phyloP scores from a whole-genome alignment of 352 stramenopile species.

The Thalassiosira livingstoniorum region DNA sequence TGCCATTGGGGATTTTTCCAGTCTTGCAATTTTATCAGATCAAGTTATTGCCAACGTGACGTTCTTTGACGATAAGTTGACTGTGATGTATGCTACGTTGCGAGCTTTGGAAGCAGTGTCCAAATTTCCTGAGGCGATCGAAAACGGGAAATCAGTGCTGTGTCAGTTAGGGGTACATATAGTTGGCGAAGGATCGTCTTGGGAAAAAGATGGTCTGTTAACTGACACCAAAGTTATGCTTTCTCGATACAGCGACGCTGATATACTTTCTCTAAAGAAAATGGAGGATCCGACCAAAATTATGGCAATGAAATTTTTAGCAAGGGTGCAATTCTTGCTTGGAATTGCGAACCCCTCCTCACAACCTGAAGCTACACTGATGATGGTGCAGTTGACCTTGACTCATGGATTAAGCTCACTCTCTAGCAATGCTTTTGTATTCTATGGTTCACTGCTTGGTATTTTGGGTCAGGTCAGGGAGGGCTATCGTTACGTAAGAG shows the following conservation, averaged over 20 bases:
- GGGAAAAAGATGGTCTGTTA: conserved; percentile 12
- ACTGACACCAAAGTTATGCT: conserved; percentile 28
- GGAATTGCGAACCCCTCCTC: conserved; percentile 6
- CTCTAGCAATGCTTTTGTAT: conserved; percentile 3
- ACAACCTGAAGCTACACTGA: conserved; percentile 21
- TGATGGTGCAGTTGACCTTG: conserved; percentile 42
- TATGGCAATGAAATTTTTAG: conserved; percentile 47
- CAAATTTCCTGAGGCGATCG: conserved; percentile 19
- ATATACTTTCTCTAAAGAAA: conserved; percentile 28
- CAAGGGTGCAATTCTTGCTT: conserved; percentile 16
- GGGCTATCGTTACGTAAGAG: conserved; percentile 23
- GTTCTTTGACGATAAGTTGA: conserved; percentile 31
- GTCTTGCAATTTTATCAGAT: conserved; percentile 30
- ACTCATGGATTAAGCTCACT: conserved; percentile 17
- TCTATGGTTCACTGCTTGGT: conserved; percentile 29
- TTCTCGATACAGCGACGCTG: conserved; percentile 12
- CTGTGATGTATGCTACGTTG: conserved; percentile 8
- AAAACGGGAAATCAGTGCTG: conserved; percentile 26
- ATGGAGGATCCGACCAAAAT: conserved; percentile 33
- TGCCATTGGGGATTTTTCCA: conserved; percentile 14
- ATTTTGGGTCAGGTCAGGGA: conserved; percentile 23
- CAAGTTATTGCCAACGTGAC: conserved; percentile 28
- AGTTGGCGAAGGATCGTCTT: background rate
- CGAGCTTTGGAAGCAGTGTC: background rate
- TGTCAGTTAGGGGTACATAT: conserved; percentile 12